These are phyloP conservation scores for Fusarium armeniacum DNA, from an alignment of 2,329 filamentous ascomycete genomes.

Conservation along the genomic window DNA sequence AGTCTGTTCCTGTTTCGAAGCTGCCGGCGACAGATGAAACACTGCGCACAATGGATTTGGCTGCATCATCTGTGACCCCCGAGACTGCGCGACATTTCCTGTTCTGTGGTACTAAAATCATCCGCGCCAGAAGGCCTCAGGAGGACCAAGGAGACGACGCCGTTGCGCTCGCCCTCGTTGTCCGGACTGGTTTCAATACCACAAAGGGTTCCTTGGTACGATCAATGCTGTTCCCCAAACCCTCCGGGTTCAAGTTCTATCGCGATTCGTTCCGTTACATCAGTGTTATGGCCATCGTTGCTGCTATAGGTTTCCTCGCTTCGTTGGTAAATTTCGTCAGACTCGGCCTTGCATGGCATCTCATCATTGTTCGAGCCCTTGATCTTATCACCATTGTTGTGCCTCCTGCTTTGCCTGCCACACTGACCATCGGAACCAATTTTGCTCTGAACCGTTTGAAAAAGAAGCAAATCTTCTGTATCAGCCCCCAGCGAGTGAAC, in stretches of 20 bases:
- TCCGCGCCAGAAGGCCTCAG: constrained; percentile 89
- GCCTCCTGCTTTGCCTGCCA: constrained; percentile 92
- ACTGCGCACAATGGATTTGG: constrained; percentile 80
- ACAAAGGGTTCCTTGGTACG: constrained; percentile 96
- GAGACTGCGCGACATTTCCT: constrained; percentile 90
- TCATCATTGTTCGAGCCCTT: constrained; percentile 91
- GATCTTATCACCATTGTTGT: constrained; percentile 99
- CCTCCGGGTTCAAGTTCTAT: constrained; percentile 98
- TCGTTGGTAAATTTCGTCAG: constrained; percentile 95
- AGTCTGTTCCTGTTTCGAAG: constrained; percentile 97
- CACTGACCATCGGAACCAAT: constrained; percentile 94
- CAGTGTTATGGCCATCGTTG: constrained; percentile 92
- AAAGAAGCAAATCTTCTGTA: constrained; percentile 94
- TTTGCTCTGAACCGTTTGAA: constrained; percentile 91
- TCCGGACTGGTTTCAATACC: constrained; percentile 96
- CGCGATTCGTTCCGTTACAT: constrained; percentile 98
- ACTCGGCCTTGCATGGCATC: constrained; percentile 84
- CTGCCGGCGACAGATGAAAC: constrained; percentile 84
- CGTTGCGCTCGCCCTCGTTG: constrained; percentile 90
- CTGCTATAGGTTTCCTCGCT: constrained; percentile 86
- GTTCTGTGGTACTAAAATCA: constrained; percentile 95
- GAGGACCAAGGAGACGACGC: constrained; percentile 89
- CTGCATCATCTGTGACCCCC: constrained; percentile 84
- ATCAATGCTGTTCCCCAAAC: constrained; percentile 98
- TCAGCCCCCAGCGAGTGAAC: constrained; percentile 96